These are phyloP conservation scores for Syzygium malaccense DNA, from an alignment of 441 rosid genomes.

Conservation along the genomic window DNA sequence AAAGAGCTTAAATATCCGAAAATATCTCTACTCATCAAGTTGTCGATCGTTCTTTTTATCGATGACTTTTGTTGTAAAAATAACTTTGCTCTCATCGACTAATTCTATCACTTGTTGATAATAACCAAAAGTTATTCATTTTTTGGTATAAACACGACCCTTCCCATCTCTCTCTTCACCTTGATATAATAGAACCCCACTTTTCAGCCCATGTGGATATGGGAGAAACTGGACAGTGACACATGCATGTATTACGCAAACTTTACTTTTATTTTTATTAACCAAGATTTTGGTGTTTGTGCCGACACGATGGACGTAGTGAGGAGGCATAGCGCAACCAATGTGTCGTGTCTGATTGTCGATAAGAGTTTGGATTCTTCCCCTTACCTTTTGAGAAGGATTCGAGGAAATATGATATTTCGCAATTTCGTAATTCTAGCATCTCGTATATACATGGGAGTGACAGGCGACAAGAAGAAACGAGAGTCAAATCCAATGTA, in stretches of 20 bases:
- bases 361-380: background rate
- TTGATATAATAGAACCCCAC: background rate
- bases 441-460: background rate
- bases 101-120: background rate
- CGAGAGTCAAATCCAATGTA: background rate
- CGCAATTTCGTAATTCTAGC: background rate
- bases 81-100: background rate
- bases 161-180: background rate
- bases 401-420: background rate
- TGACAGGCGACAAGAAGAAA: background rate
- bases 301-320: background rate
- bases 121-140: background rate
- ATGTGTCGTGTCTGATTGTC: background rate
- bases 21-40: background rate
- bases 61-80: background rate
- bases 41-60: background rate
- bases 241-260: background rate
- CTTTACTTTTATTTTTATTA: background rate
- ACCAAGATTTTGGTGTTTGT: background rate
- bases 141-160: background rate
- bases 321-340: no score
- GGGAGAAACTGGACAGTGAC: background rate
- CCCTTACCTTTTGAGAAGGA: background rate
- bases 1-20: background rate
- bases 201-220: background rate